These are phyloP conservation scores for Stenogyne calaminthoides DNA, from an alignment of 305 asterid species.

Conservation along the genomic window DNA sequence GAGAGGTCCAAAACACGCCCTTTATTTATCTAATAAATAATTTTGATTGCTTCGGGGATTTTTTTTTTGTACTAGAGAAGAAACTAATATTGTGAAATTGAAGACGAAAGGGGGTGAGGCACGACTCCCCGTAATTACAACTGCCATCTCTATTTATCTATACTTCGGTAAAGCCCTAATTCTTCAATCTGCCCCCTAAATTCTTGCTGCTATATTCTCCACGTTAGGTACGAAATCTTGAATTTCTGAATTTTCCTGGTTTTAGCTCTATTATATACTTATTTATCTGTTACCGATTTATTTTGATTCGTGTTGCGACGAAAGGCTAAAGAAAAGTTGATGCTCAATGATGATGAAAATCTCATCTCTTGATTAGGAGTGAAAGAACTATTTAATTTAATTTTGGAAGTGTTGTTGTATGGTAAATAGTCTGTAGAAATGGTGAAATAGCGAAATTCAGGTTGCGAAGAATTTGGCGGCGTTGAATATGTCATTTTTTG, in stretches of 20 bases:
- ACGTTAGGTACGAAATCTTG: conserved; percentile 29
- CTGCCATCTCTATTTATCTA: neutral
- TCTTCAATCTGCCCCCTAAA: neutral
- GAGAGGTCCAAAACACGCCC: conserved; percentile 55
- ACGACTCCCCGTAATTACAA: conserved; percentile 45
- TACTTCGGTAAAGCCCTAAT: conserved; percentile 26
- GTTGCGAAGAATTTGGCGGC: conserved; percentile 22
- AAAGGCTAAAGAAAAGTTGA: neutral
- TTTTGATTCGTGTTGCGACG: neutral
- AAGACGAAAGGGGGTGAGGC: conserved; percentile 57
- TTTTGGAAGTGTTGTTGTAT: conserved; percentile 14
- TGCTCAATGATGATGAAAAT: conserved; percentile 3
- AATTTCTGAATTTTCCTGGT: neutral
- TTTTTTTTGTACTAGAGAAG: no score
- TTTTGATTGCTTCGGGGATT: no score
- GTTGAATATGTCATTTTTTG: neutral
- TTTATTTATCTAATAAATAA: conserved; percentile 40
- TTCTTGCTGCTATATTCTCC: neutral
- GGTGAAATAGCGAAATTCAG: neutral
- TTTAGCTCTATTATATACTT: neutral
- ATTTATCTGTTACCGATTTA: neutral
- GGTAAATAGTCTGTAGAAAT: neutral
- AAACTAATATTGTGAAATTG: conserved; percentile 44
- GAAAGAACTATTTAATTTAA: neutral
- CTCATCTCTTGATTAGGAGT: neutral